Percentiles rank a stretch among this genome's conserved stretches.
Evolutionary conservation across 1,284 basidiomycete genomes (phyloP).

Genomic region (Butyriboletus appendiculatus): DNA sequence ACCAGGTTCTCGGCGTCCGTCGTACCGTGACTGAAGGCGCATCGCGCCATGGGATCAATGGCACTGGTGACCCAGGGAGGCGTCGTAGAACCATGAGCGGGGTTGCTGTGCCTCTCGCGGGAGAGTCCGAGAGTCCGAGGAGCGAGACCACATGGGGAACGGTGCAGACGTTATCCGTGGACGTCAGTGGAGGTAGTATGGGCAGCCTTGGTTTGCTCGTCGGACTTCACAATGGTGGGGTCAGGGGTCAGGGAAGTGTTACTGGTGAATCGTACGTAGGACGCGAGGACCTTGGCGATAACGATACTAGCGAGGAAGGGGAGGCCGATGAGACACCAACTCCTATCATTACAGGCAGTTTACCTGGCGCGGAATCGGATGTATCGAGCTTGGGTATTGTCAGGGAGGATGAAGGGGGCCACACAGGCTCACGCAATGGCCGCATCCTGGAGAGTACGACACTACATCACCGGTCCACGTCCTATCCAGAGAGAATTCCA

Average conservation of each 20-base stretch:
- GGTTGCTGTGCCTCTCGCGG: slow-evolving; percentile 11
- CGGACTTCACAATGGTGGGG: slow-evolving; percentile 35
- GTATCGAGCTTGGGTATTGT: slow-evolving; percentile 33
- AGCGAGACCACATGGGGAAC: slow-evolving; percentile 38
- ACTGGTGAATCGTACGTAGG: slow-evolving; percentile 19
- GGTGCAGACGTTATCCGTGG: slow-evolving; percentile 25
- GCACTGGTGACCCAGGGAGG: slow-evolving; percentile 6
- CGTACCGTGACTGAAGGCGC: slow-evolving; percentile 23
- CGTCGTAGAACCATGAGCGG: slow-evolving; percentile 11
- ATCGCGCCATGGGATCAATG: slow-evolving; percentile 4
- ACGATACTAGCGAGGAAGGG: slow-evolving; percentile 12
- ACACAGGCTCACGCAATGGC: slow-evolving; percentile 10
- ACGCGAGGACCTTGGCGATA: slow-evolving; percentile 13
- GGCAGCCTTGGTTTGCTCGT: slow-evolving; percentile 30
- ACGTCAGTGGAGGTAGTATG: slow-evolving; percentile 26
- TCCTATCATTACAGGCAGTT: slow-evolving; percentile 18
- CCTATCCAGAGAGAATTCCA: slow-evolving; percentile 18
- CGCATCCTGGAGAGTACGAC: slow-evolving; percentile 14
- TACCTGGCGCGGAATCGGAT: slow-evolving; percentile 20
- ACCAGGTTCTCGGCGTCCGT: slow-evolving; percentile 20
- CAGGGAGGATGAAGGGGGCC: slow-evolving; percentile 32
- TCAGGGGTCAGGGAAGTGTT: slow-evolving; percentile 25
- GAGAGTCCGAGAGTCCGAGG: slow-evolving; percentile 29
- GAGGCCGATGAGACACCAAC: slow-evolving; percentile 22
- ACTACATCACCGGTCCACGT: slow-evolving; percentile 19